phyloP scores from a whole-genome alignment of 1,284 basidiomycete genomes.

The Sparassis latifolia region DNA sequence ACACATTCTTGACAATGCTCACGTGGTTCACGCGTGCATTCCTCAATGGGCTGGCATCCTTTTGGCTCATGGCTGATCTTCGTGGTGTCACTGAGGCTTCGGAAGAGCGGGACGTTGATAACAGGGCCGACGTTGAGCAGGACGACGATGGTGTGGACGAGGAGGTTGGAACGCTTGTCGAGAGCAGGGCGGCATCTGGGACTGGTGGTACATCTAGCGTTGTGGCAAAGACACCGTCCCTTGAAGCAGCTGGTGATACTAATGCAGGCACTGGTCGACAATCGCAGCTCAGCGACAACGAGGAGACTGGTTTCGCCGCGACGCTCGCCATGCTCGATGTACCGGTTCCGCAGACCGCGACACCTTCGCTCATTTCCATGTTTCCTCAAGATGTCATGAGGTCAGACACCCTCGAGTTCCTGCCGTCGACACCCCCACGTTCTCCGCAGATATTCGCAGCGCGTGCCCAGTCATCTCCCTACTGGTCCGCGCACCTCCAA shows the following conservation, averaged over 20 bases:
- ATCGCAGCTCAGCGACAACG: no score
- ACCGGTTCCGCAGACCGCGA: not conserved
- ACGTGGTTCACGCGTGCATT: conserved; percentile 4
- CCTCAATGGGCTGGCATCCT: not conserved
- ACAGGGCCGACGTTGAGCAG: no score
- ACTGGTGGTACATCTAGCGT: no score
- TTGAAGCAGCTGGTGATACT: no score
- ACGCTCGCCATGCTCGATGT: not conserved
- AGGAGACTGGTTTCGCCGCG: no score
- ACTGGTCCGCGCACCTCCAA: conserved; percentile 1
- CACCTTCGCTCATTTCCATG: not conserved
- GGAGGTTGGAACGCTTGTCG: no score
- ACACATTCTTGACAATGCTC: conserved; percentile 1
- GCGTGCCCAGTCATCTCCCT: not conserved
- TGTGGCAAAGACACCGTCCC: no score
- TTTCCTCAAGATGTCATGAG: not conserved
- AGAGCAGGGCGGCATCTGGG: no score
- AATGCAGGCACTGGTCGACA: no score
- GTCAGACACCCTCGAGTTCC: not conserved
- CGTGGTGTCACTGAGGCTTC: not conserved
- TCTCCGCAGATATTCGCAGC: conserved; percentile 1
- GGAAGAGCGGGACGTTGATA: no score
- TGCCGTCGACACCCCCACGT: not conserved
- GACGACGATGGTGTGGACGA: no score
- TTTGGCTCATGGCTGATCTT: not conserved